Base-by-base conservation (phyloP, 306 rosid species). In the Crotalaria pallida region DNA sequence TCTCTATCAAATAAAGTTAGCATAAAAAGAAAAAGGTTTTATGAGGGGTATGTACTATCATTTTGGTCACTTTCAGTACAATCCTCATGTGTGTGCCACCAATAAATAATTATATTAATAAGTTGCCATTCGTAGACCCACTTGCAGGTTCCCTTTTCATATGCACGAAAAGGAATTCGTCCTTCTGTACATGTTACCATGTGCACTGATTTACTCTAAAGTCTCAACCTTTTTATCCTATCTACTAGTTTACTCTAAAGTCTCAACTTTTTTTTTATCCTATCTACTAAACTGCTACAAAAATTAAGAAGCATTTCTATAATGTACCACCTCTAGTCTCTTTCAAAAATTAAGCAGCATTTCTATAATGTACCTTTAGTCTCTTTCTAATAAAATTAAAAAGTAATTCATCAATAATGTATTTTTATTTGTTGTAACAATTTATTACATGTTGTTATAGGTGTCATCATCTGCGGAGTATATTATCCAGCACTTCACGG, bases 391-490 rank as follows among this genome's bases (percentile, higher is more conserved):
- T n/a, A n/a, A n/a, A n/a, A n/a, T n/a, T n/a, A n/a, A n/a, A n/a
- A n/a, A n/a, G n/a, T n/a, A n/a, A n/a, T n/a, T n/a, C n/a, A n/a
- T n/a, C n/a, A n/a, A n/a, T n/a, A n/a, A n/a, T n/a, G n/a, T n/a
- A n/a, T n/a, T n/a, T n/a, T n/a, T n/a, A n/a, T n/a, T n/a, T n/a
- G n/a, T n/a, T n/a, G n/a, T n/a, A n/a, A n/a, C n/a, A n/a, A n/a
- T n/a, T n/a, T n/a, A n/a, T n/a, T n/a, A n/a, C n/a, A n/a, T 8
- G 16, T 45, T 49, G 10, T 19, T 11, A 29, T 26, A 88, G 92
- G 92, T 83, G 62, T 89, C 93, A 11, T 87, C 96, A 21, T 80
- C 96, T 4, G 89, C 96, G 8, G 81, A 92, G 50, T 92, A 92
- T 49, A 92, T 92, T 8, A 79, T 92, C 59, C 88, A 92, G 22